Evolutionary conservation across 768 basidiomycete genomes (phyloP), one percentile per base, ranked within the genome.

Genomic region (Naganishia vishniacii): DNA sequence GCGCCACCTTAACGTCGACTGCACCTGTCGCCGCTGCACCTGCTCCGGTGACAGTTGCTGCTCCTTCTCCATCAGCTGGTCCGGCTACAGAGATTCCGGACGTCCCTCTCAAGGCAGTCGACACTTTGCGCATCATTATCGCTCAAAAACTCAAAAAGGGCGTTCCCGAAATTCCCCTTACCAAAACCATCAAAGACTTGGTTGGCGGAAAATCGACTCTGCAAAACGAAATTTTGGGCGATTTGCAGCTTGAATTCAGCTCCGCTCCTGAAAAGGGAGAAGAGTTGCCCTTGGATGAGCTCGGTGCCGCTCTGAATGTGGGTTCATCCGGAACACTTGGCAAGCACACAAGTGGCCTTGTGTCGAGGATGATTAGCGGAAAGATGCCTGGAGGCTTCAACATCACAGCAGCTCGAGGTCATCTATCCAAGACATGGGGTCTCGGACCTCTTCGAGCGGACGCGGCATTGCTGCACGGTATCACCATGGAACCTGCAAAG

Each of bases 371-470:
- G 74, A 82, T 97, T 58, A 90, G 92, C 64, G 86, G 86, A 48
- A 99, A 99, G 80, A 94, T 99, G 90, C 95, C 95, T 32, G 95
- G 95, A 76, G 94, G 94, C 37, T 99, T 99, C 84, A 95, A 95
- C 70, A 81, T 87, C 20, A 89, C 93, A 7, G 84, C 89, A 12
- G 91, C 93, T 77, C 93, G 95, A 79, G 79, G 84, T 0, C 83
- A 99, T 76, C 82, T 99, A 29, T 83, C 85, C 40, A 98, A 97
- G 82, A 84, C 84, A 28, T 98, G 93, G 92, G 95, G 95, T 49
- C 80, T 98, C n/a, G 95, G 94, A 29, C 80, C 94, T 3, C 83
- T 83, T 16, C 91, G 93, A 56, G 84, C 89, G 8, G 95, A 98
- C 69, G 89, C 84, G 20, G 91, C 93, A 12, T 84, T 99, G 40